Percentiles rank a stretch among this genome's conserved stretches.
These are phyloP conservation scores for Clavariopsis aquatica DNA, from an alignment of 495 filamentous ascomycete genomes.

Conservation along the genomic window DNA sequence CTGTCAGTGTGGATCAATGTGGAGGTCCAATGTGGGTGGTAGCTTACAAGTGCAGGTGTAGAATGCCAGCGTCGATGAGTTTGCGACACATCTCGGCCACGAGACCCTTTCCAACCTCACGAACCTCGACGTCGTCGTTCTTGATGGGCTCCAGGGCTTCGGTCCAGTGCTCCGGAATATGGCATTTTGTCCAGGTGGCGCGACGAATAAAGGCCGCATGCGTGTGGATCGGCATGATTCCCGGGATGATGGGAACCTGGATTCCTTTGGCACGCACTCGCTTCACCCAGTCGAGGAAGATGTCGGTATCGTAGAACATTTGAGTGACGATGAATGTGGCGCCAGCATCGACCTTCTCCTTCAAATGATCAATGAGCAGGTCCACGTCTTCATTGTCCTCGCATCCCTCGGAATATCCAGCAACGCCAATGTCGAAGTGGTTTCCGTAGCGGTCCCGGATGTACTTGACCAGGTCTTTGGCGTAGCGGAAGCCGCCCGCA, in stretches of 20 bases:
- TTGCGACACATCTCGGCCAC: slow-evolving; percentile 91
- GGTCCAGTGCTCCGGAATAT: slow-evolving; percentile 78
- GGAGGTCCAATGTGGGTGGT: background rate
- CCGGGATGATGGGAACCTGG: slow-evolving; percentile 86
- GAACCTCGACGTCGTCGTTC: slow-evolving; percentile 90
- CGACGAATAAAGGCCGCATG: slow-evolving; percentile 88
- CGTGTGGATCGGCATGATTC: slow-evolving; percentile 98
- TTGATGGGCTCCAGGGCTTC: slow-evolving; percentile 86
- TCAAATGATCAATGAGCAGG: slow-evolving; percentile 83
- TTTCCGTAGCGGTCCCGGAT: slow-evolving; percentile 87
- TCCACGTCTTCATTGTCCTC: slow-evolving; percentile 90
- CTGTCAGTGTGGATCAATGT: background rate
- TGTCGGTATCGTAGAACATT: slow-evolving; percentile 99
- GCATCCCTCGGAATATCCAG: slow-evolving; percentile 94
- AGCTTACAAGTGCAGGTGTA: slow-evolving; percentile 84
- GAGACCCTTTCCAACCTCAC: slow-evolving; percentile 83
- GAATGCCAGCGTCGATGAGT: slow-evolving; percentile 76
- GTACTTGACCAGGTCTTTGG: slow-evolving; percentile 89
- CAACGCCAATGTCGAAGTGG: slow-evolving; percentile 97
- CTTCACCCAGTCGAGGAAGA: slow-evolving; percentile 85
- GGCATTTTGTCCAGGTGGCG: slow-evolving; percentile 83
- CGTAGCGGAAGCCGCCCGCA: slow-evolving; percentile 85
- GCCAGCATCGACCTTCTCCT: slow-evolving; percentile 96
- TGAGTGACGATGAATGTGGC: slow-evolving; percentile 94
- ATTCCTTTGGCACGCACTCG: slow-evolving; percentile 85